phyloP scores from a whole-genome alignment of 2,329 filamentous ascomycete genomes.

The Ceratocystis destructans region DNA sequence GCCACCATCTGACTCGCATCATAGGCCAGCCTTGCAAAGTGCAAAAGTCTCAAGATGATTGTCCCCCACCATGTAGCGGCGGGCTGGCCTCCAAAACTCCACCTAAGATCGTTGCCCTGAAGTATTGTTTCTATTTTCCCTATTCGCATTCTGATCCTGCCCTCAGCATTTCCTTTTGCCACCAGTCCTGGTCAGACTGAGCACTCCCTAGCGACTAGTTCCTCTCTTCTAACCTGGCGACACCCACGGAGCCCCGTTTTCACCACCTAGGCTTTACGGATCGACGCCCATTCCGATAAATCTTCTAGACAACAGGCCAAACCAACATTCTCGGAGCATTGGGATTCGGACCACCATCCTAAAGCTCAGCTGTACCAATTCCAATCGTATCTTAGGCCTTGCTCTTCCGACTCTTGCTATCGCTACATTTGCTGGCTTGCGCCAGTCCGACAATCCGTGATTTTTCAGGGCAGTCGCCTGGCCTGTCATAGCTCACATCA shows the following conservation, averaged over 20 bases:
- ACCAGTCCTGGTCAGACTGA: not conserved
- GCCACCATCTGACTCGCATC: not conserved
- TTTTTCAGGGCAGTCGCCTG: not conserved
- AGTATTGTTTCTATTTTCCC: not conserved
- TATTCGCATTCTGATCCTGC: not conserved
- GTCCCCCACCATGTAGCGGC: not conserved
- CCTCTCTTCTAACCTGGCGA: not conserved
- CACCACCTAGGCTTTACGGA: not conserved
- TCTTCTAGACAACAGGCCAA: not conserved
- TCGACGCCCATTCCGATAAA: not conserved
- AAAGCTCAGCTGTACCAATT: not conserved
- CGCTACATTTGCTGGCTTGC: not conserved
- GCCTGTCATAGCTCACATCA: not conserved
- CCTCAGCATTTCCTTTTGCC: not conserved
- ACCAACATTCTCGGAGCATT: not conserved
- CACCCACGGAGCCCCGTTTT: not conserved
- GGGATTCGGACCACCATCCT: not conserved
- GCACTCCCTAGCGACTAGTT: not conserved
- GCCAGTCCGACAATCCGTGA: not conserved
- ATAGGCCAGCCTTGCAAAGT: not conserved
- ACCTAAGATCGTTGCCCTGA: not conserved
- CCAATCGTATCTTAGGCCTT: not conserved
- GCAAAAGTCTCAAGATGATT: constrained; percentile 2
- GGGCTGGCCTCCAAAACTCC: not conserved
- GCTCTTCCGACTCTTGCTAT: not conserved